These are phyloP conservation scores for Theileria equi DNA, from an alignment of 169 alveolate genomes.

Conservation along the genomic window DNA sequence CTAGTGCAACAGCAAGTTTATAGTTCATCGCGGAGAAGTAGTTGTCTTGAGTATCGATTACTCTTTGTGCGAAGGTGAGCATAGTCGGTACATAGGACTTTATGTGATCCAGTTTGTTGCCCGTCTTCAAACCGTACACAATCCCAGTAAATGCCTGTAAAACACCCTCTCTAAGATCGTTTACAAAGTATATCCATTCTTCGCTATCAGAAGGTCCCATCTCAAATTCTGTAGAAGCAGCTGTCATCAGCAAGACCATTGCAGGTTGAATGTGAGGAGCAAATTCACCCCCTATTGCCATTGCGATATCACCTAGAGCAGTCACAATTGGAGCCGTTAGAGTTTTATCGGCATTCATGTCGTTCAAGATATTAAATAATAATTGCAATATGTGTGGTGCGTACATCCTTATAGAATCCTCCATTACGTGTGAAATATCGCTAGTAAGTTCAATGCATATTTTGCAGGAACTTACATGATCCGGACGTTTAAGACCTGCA, in stretches of 20 bases:
- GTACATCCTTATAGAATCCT: slow-evolving; percentile 63
- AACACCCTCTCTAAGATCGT: slow-evolving; percentile 84
- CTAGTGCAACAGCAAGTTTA: slow-evolving; percentile 51
- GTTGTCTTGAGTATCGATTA: slow-evolving; percentile 52
- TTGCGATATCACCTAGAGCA: slow-evolving; percentile 87
- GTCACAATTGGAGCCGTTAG: slow-evolving; percentile 83
- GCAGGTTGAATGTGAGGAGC: slow-evolving; percentile 73
- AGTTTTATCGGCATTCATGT: slow-evolving; percentile 78
- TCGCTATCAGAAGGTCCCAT: slow-evolving; percentile 86
- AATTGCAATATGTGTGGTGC: slow-evolving; percentile 61
- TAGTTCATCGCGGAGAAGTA: slow-evolving; percentile 30
- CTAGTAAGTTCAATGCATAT: slow-evolving; percentile 81
- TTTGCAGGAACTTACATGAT: slow-evolving; percentile 55
- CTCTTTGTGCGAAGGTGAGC: slow-evolving; percentile 78
- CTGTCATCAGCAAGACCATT: slow-evolving; percentile 80
- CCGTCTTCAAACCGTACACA: slow-evolving; percentile 85
- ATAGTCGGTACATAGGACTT: slow-evolving; percentile 79
- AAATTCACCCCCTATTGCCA: slow-evolving; percentile 81
- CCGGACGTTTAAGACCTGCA: slow-evolving; percentile 33
- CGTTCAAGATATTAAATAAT: slow-evolving; percentile 61
- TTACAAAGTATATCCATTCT: slow-evolving; percentile 87
- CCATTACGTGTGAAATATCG: slow-evolving; percentile 78
- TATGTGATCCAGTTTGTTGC: slow-evolving; percentile 70
- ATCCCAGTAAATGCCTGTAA: slow-evolving; percentile 85
- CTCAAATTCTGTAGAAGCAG: slow-evolving; percentile 81